A percentile compares a stretch with the other conserved stretches of the same genome.
phyloP scores from a whole-genome alignment of 2,329 filamentous ascomycete species.

The Fusarium sp. region DNA sequence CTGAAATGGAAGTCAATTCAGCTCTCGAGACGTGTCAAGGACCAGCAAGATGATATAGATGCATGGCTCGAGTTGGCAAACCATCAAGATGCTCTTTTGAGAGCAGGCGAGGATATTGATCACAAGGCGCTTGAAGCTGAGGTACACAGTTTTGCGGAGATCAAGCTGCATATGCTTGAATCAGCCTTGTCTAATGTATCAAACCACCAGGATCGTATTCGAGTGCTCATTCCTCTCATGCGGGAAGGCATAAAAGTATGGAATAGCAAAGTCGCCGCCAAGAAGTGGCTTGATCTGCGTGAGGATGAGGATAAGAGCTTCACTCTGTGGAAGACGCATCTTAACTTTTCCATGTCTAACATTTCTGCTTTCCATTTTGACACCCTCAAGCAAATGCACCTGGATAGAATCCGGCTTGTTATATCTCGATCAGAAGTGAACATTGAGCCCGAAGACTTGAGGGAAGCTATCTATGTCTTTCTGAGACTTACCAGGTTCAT shows the following conservation, averaged over 20 bases:
- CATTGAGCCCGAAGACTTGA: slow-evolving; percentile 9
- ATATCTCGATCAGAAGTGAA: slow-evolving; percentile 14
- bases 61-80: slow-evolving; percentile 83
- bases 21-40: slow-evolving; percentile 71
- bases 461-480: slow-evolving; percentile 72
- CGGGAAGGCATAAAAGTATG: slow-evolving; percentile 79
- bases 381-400: slow-evolving; percentile 67
- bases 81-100: slow-evolving; percentile 78
- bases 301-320: slow-evolving; percentile 52
- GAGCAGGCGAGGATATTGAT: slow-evolving; percentile 56
- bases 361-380: slow-evolving; percentile 76
- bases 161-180: slow-evolving; percentile 83
- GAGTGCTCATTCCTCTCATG: slow-evolving; percentile 75
- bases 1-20: slow-evolving; percentile 66
- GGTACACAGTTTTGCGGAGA: slow-evolving; percentile 75
- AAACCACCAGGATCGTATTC: slow-evolving; percentile 61
- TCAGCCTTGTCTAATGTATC: slow-evolving; percentile 73
- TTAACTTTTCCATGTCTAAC: slow-evolving; percentile 78
- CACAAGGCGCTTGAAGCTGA: slow-evolving; percentile 67
- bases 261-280: slow-evolving; percentile 69
- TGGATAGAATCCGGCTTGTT: slow-evolving; percentile 57
- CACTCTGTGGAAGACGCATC: slow-evolving; percentile 76
- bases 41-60: slow-evolving; percentile 72
- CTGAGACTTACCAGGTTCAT: slow-evolving; percentile 79
- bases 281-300: slow-evolving; percentile 70